Conservation (phyloP, 805 yeast species). For the Debaryomyces tyrocola region DNA sequence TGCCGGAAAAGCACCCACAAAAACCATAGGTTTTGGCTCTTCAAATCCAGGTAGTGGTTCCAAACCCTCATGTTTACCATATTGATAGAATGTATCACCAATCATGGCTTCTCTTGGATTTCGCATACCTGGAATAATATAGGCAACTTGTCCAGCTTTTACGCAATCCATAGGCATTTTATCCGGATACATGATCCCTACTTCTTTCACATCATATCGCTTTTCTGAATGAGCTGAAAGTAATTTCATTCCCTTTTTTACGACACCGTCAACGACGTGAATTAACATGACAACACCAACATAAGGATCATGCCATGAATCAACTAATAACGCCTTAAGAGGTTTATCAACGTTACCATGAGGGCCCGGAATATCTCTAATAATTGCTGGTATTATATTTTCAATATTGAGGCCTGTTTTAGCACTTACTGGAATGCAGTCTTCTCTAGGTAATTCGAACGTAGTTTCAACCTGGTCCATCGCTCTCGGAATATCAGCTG, state of each 20-base stretch:
- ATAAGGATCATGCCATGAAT: conserved; percentile 95
- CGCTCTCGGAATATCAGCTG: conserved; percentile 79
- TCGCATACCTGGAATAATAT: conserved; percentile 92
- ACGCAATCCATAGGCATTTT: conserved; percentile 61
- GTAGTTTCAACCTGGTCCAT: conserved; percentile 82
- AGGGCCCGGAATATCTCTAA: conserved; percentile 82
- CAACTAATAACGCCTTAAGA: conserved; percentile 79
- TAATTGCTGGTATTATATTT: conserved; percentile 73
- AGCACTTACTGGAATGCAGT: conserved; percentile 84
- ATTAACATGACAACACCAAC: conserved; percentile 87
- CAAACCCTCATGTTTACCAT: conserved; percentile 53
- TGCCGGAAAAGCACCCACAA: conserved; percentile 96
- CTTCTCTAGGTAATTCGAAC: conserved; percentile 75
- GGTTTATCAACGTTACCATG: conserved; percentile 54
- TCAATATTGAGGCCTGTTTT: conserved; percentile 86
- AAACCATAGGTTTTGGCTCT: conserved; percentile 97
- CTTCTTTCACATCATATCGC: conserved; percentile 85
- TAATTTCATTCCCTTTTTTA: conserved; percentile 73
- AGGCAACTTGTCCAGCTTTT: conserved; percentile 92
- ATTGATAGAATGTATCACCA: conserved; percentile 84
- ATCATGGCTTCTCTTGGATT: conserved; percentile 80
- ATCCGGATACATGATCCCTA: conserved; percentile 95
- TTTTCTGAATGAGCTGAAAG: conserved; percentile 74
- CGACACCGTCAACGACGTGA: conserved; percentile 78
- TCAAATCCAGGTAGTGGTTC: conserved; percentile 92